Base-by-base conservation (phyloP, 176 grass and related monocot species). In the Lolium multiflorum region DNA sequence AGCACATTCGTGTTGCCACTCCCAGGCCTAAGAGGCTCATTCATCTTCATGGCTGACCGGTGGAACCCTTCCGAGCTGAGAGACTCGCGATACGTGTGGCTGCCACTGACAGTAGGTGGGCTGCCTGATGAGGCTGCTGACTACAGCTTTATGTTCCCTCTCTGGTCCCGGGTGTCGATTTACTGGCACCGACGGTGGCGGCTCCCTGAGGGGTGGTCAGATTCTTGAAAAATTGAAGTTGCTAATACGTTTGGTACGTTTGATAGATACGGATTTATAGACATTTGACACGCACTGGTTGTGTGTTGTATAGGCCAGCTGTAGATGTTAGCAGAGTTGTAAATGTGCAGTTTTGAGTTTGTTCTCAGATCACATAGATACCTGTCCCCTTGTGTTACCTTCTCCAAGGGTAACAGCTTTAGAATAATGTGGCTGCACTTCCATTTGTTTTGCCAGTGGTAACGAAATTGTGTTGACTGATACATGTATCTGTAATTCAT, bases 21-120 rank as follows among this genome's bases (percentile, higher is more conserved):
- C 67, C 86, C 79, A 71, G 97, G 92, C 6, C 72, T 99, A 16
- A 83, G 89, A 1, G 94, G 94, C 15, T 88, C 91, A 47, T 99
- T 99, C 83, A 92, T 99, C 58, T 99, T 99, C 83, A 99, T 99
- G 94, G 97, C 97, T 0, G 97, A 99, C 71, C 90, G 97, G 58
- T 99, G 97, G 97, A 99, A 93, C 73, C 97, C 97, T 11, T 87
- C 97, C 0, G 88, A 97, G 11, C 89, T 99, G 70, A 89, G 56
- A 41, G 90, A 99, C 83, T 99, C 97, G 0, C 91, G 97, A 20
- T 97, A 97, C 0, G 83, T 99, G 16, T 99, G 97, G 97, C 71
- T 99, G 60, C 97, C 97, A 80, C 70, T 99, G 77, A 88, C 85
- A 18, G 26, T 99, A 14, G 97, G 92, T 22, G 97, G 97, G 12